Percentiles rank a stretch among this genome's conserved stretches.
These are phyloP conservation scores for Pharus latifolius DNA, from an alignment of 176 grass and related monocot genomes.

Conservation along the genomic window DNA sequence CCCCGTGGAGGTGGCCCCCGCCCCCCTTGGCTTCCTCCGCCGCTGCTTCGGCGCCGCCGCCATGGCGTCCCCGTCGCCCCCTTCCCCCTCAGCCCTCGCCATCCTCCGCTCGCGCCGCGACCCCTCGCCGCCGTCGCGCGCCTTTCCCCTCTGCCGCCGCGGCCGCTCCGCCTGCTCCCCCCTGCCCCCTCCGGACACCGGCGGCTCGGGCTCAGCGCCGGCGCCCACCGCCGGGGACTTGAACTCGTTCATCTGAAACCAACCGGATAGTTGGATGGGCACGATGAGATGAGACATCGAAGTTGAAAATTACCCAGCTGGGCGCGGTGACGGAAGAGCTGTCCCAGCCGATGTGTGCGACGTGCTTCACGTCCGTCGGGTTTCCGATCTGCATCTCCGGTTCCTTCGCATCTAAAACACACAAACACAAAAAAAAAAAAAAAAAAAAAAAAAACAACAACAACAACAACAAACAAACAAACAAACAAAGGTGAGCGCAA, in stretches of 20 bases:
- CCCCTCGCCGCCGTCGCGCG: constrained; percentile 7
- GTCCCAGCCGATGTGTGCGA: constrained; percentile 94
- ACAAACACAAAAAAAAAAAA: neutral
- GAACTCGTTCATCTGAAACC: constrained; percentile 40
- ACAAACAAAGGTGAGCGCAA: too few species aligned
- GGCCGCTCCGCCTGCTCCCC: constrained; percentile 20
- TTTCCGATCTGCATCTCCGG: constrained; percentile 83
- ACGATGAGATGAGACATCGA: neutral
- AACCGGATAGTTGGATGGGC: neutral
- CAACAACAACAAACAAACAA: too few species aligned
- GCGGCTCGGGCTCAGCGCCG: constrained; percentile 2
- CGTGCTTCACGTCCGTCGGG: constrained; percentile 95
- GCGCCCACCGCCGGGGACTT: constrained; percentile 13
- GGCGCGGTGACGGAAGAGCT: constrained; percentile 38
- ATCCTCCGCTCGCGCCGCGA: neutral
- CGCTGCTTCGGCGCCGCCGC: constrained; percentile 23
- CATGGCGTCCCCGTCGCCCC: constrained; percentile 16
- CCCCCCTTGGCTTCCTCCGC: constrained; percentile 35
- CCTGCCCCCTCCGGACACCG: neutral
- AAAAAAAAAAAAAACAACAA: too few species aligned
- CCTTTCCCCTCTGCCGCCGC: constrained; percentile 25
- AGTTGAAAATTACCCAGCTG: constrained; percentile 43
- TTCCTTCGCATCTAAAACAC: constrained; percentile 47
- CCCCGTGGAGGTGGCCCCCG: constrained; percentile 19
- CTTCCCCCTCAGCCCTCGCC: constrained; percentile 16